A percentile compares a stretch with the other conserved stretches of the same genome.
phyloP scores from a whole-genome alignment of 176 grass and related monocot genomes.

The Saccharum officinarum region DNA sequence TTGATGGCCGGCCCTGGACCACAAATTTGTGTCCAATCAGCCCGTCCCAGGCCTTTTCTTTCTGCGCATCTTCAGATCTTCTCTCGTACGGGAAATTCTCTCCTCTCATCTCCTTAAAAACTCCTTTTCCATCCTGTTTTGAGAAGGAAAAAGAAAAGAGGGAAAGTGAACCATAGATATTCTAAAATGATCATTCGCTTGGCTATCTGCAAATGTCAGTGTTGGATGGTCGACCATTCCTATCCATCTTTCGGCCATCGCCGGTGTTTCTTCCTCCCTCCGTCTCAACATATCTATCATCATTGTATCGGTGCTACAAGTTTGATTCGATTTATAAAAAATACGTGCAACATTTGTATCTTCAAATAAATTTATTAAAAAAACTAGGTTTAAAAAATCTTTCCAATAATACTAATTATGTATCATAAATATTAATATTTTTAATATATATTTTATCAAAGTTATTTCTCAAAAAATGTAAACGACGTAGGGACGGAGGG shows the following conservation, averaged over 20 bases:
- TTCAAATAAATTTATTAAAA: too few species aligned
- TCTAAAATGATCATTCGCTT: not conserved
- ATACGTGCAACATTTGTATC: too few species aligned
- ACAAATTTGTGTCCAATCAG: slow-evolving; percentile 31
- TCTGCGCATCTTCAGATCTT: not conserved
- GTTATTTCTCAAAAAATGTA: too few species aligned
- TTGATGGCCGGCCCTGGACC: slow-evolving; percentile 3
- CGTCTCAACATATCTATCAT: too few species aligned
- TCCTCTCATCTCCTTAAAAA: not conserved
- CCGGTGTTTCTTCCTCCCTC: not conserved
- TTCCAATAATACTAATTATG: too few species aligned
- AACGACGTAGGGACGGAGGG: too few species aligned
- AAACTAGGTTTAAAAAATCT: too few species aligned
- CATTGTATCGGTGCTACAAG: too few species aligned
- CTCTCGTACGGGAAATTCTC: not conserved
- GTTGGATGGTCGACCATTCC: slow-evolving; percentile 19
- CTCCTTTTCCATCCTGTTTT: not conserved
- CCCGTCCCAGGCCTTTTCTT: not conserved
- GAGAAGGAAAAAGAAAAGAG: not conserved
- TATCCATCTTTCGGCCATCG: not conserved
- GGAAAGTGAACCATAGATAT: not conserved
- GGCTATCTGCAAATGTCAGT: not conserved
- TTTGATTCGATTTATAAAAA: too few species aligned
- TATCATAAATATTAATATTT: too few species aligned
- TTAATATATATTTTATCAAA: too few species aligned